Evolutionary conservation across 305 asterid genomes (phyloP), one percentile per base, ranked within the genome.

Genomic region (Fraxinus ornus): DNA sequence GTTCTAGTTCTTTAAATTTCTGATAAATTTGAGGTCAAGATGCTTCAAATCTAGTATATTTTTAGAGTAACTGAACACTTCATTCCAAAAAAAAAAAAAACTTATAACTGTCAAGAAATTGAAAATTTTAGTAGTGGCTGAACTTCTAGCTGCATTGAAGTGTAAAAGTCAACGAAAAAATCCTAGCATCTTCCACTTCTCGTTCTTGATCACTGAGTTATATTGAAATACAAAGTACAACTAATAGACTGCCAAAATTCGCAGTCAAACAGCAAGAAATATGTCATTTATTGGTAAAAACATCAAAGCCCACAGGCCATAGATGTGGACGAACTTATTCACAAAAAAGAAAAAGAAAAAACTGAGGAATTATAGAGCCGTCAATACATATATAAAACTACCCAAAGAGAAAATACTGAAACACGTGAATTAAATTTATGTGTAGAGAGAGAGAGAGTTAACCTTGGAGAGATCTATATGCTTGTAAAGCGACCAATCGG

Each of bases 401-500:
- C 10, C 76, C 76, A 15, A 71, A 71, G 10, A 6, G 39, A 2
- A 32, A 66, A 57, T 57, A 19, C 68, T 57, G 68, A 57, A 57
- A 71, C 35, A 15, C 21, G 36, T 32, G 76, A 71, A 71, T 17
- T 12, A 66, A 26, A 28, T 26, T 26, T 66, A 28, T 66, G 19
- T 28, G 83, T 62, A 68, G 55, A 6, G 77, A 35, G 47, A 26
- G 28, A 30, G 35, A 32, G 35, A n/a, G 8, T 37, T 2, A 70
- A 94, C 99, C 98, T 92, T 95, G 32, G 98, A 73, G 85, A 95
- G 89, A 85, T 95, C 99, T 6, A 95, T 89, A 83, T 93, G 95
- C 84, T 94, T 90, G 93, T 93, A 94, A 76, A 95, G 98, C 89
- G 97, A 91, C 97, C 97, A 95, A 80, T 91, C 93, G 71, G 99